Conservation (phyloP, 1,284 basidiomycete species). For the Fomes fomentarius region DNA sequence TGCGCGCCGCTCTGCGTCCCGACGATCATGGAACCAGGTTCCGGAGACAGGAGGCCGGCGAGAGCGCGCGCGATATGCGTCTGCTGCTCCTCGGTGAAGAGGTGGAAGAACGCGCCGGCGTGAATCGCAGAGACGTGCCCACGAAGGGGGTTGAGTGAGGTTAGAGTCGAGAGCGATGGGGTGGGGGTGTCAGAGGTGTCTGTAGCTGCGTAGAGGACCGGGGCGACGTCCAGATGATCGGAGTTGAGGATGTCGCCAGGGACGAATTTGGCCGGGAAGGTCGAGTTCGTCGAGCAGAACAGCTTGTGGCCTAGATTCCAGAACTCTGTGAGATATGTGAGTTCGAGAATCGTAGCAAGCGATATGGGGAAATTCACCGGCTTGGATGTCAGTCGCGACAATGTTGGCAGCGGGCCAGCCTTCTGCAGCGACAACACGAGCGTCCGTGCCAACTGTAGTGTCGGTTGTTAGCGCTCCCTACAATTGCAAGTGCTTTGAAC, state of each 20-base stretch:
- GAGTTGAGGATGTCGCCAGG: slow-evolving; percentile 45
- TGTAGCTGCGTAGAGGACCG: slow-evolving; percentile 27
- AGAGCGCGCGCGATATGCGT: slow-evolving; percentile 39
- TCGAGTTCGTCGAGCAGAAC: slow-evolving; percentile 33
- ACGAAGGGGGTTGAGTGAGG: slow-evolving; percentile 42
- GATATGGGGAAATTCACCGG: slow-evolving; percentile 14
- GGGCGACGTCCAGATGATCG: slow-evolving; percentile 29
- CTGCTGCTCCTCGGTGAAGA: slow-evolving; percentile 47
- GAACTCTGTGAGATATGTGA: slow-evolving; percentile 22
- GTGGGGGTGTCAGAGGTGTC: slow-evolving; percentile 25
- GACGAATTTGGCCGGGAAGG: slow-evolving; percentile 47
- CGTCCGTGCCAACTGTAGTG: slow-evolving; percentile 44
- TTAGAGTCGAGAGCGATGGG: slow-evolving; percentile 38
- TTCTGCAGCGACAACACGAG: slow-evolving; percentile 45
- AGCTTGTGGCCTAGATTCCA: slow-evolving; percentile 36
- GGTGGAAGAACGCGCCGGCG: slow-evolving; percentile 49
- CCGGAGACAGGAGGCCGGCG: slow-evolving; percentile 41
- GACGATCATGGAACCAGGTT: slow-evolving; percentile 39
- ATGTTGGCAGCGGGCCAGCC: slow-evolving; percentile 38
- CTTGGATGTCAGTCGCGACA: slow-evolving; percentile 39
- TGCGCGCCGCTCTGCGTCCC: slow-evolving; percentile 31
- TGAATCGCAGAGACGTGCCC: slow-evolving; percentile 48
- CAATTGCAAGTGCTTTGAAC: background rate
- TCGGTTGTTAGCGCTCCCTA: background rate
- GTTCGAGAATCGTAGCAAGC: slow-evolving; percentile 24